Conservation (phyloP, 495 filamentous ascomycete species). For the Talaromyces ruber region DNA sequence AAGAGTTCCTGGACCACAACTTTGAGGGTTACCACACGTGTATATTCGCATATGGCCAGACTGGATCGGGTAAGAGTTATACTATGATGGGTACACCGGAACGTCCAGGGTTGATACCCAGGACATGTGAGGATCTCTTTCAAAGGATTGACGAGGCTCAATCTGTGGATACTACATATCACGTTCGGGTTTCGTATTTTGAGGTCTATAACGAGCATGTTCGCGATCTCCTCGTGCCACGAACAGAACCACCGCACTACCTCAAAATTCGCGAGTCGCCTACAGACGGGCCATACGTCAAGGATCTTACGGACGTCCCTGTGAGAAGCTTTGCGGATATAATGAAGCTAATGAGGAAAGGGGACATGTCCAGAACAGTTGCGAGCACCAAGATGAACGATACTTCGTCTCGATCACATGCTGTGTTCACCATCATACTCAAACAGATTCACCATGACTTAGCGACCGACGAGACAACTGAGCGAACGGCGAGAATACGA, state of each 20-base stretch:
- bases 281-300: conserved; percentile 94
- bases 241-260: conserved; percentile 71
- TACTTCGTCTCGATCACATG: conserved; percentile 86
- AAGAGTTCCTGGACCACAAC: conserved; percentile 98
- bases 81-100: conserved; percentile 97
- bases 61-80: conserved; percentile 94
- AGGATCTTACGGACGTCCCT: conserved; percentile 87
- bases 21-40: conserved; percentile 99
- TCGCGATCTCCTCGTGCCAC: conserved; percentile 79
- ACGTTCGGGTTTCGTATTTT: conserved; percentile 95
- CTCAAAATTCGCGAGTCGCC: conserved; percentile 96
- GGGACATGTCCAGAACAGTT: conserved; percentile 80
- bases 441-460: conserved; percentile 96
- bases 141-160: conserved; percentile 82
- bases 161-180: conserved; percentile 84
- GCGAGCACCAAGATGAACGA: conserved; percentile 99
- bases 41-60: conserved; percentile 98
- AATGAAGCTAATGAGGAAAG: conserved; percentile 79
- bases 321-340: conserved; percentile 78
- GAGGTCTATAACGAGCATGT: conserved; percentile 99
- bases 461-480: conserved; percentile 89
- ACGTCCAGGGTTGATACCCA: conserved; percentile 84
- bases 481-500: conserved; percentile 85
- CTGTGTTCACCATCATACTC: conserved; percentile 94
- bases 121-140: conserved; percentile 96